Evolutionary conservation across 2,329 filamentous ascomycete genomes (phyloP), one percentile per base, ranked within the genome.

Genomic region (Colletotrichum endophyticum): DNA sequence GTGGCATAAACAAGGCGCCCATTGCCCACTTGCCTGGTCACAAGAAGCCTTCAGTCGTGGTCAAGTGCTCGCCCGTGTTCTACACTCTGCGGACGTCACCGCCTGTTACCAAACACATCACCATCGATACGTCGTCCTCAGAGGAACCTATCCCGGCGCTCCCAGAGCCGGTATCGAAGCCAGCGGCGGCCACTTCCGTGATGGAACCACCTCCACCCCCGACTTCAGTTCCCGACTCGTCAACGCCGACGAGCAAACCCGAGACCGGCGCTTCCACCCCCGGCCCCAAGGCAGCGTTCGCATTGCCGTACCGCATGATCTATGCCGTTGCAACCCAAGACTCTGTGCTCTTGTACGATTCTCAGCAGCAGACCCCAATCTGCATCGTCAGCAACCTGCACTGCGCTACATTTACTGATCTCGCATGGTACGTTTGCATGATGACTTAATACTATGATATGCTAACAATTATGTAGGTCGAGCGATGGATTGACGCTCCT

Each of bases 261-360:
- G 90, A 92, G 75, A 86, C 87, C 4, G 86, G 85, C 16, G 83
- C 86, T 5, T 86, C 91, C 34, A 86, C 89, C 8, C 88, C 92
- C 22, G 91, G 92, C 8, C 91, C 93, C 4, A 92, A 91, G 73
- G 89, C 94, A 27, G 94, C 94, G 2, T 99, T 99, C 84, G 91
- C 93, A 4, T 87, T 99, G 61, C 94, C 96, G 1, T 99, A 99
- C 84, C 94, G 97, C 30, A 96, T 99, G 88, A 91, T 99, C 0
- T 99, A 99, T 85, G 97, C 96, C 5, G 96, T 99, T 49, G 98
- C 97, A 9, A 99, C 97, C 0, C 96, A 99, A 83, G 97, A 99
- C 85, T 95, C 97, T 0, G 95, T 99, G 6, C 88, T 98, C 59
- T 90, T 99, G 27, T 99, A 99, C 82, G 97, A 99, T 85, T 99